A percentile compares a stretch with the other conserved stretches of the same genome.
These are phyloP conservation scores for Hemileia vastatrix DNA, from an alignment of 1,284 basidiomycete species.

Conservation along the genomic window DNA sequence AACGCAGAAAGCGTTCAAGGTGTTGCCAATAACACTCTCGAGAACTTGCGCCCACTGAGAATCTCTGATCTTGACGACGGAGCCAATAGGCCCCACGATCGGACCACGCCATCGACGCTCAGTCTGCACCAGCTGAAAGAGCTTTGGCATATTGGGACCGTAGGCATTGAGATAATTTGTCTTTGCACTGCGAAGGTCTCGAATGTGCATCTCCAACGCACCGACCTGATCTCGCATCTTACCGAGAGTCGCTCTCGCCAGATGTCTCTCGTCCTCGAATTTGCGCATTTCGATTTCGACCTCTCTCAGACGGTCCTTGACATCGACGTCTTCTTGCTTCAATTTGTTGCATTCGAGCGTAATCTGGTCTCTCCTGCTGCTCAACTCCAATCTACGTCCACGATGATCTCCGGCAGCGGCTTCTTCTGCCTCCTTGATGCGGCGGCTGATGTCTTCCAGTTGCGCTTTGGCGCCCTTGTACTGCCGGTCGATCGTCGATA, in stretches of 20 bases:
- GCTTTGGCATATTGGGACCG: slow-evolving; percentile 38
- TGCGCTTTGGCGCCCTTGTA: no score
- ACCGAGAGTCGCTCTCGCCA: slow-evolving; percentile 50
- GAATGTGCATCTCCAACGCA: no score
- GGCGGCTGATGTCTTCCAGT: slow-evolving; percentile 21
- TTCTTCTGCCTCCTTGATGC: slow-evolving; percentile 12
- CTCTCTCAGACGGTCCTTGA: slow-evolving; percentile 5
- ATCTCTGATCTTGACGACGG: slow-evolving; percentile 66
- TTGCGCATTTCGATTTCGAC: slow-evolving; percentile 55
- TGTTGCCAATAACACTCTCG: slow-evolving; percentile 55
- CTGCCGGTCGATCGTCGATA: no score
- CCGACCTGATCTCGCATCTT: no score
- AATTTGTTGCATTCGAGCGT: slow-evolving; percentile 49
- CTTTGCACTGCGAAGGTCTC: slow-evolving; percentile 28
- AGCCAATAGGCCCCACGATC: slow-evolving; percentile 79
- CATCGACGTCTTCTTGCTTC: slow-evolving; percentile 36
- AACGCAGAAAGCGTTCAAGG: slow-evolving; percentile 66
- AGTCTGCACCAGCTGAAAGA: slow-evolving; percentile 55
- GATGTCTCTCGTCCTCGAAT: slow-evolving; percentile 48
- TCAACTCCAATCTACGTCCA: slow-evolving; percentile 12
- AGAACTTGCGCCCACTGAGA: slow-evolving; percentile 60
- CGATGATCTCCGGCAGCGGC: no score
- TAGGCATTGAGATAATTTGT: slow-evolving; percentile 49
- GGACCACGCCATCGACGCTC: slow-evolving; percentile 57
- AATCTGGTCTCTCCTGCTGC: slow-evolving; percentile 12